Base-by-base conservation (phyloP, 345 rosid species). In the Orychophragmus violaceus region DNA sequence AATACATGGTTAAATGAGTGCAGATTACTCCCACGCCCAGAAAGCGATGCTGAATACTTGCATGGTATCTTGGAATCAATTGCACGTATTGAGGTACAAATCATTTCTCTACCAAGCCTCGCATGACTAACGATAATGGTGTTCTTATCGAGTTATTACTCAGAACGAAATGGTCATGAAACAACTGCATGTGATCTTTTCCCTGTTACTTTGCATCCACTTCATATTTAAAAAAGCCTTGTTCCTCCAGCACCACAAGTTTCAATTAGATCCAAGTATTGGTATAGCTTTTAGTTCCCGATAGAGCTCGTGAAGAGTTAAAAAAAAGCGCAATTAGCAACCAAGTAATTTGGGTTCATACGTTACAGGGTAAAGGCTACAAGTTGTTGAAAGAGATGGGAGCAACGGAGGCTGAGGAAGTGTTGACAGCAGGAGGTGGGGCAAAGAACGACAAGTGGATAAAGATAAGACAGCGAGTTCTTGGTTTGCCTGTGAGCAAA, bases 61-160 rank as follows among this genome's bases (percentile, higher is more conserved):
- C 97, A 88, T 51, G 97, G 98, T 57, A 84, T 93, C 53, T 78
- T 90, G 60, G 97, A 93, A 80, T 93, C 96, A 27, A 90, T 90
- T 11, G 94, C 97, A 36, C 90, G 83, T 16, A 88, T 88, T 39
- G 98, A 93, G 98, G 98, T 87, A 80, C 3, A 0, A 21, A 45
- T 24, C 8, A 36, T 37, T 8, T 41, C 46, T 8, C 52, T 25
- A 12, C 59, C 22, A 30, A 37, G 28, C 56, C 13, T 36, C 33
- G 14, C 55, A 53, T 48, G 23, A 68, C 12, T 16, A 55, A 30
- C 6, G 14, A 5, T 30, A 4, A 10, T 29, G 17, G 41, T 54
- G 7, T 54, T 30, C 39, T 30, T 55, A 14, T 16, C 13, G 3
- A 29, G 23, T 53, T 42, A 36, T 53, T 7, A 28, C 22, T 53